Evolutionary conservation across 1,284 basidiomycete species (phyloP).

Genomic region (Stereum hirsutum): DNA sequence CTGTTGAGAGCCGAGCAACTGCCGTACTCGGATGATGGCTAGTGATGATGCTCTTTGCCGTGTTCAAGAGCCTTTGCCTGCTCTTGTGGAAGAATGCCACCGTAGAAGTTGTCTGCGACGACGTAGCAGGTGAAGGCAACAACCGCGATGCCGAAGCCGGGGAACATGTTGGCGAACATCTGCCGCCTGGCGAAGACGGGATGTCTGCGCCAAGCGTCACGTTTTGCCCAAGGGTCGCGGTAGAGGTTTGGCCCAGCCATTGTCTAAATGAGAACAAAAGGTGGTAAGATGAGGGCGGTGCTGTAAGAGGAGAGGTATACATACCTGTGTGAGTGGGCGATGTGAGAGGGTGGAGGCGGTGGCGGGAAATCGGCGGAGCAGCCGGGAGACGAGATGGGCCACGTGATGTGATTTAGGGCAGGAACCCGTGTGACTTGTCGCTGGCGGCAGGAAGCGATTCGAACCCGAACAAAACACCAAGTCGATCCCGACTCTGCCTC

Average conservation of each 20-base stretch:
- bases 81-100: conserved; percentile 18
- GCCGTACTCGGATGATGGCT: too few relatives aligned
- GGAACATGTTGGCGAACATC: conserved; percentile 85
- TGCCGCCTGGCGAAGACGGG: conserved; percentile 78
- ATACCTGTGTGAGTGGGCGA: too few relatives aligned
- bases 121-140: conserved; percentile 90
- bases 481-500: conserved; percentile 12
- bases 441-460: too few relatives aligned
- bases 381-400: neutral
- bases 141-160: conserved; percentile 86
- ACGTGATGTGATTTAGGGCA: neutral
- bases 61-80: too few relatives aligned
- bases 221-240: conserved; percentile 91
- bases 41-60: too few relatives aligned
- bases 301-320: too few relatives aligned
- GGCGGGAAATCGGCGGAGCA: neutral
- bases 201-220: conserved; percentile 88
- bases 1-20: too few relatives aligned
- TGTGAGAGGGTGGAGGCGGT: conserved; percentile 3
- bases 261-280: too few relatives aligned
- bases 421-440: neutral
- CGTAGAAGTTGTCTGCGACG: conserved; percentile 64
- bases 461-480: too few relatives aligned
- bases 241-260: conserved; percentile 49
- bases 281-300: too few relatives aligned